Evolutionary conservation across 305 asterid species (phyloP), one percentile per base, ranked within the genome.

Genomic region (Fraxinus latifolia): DNA sequence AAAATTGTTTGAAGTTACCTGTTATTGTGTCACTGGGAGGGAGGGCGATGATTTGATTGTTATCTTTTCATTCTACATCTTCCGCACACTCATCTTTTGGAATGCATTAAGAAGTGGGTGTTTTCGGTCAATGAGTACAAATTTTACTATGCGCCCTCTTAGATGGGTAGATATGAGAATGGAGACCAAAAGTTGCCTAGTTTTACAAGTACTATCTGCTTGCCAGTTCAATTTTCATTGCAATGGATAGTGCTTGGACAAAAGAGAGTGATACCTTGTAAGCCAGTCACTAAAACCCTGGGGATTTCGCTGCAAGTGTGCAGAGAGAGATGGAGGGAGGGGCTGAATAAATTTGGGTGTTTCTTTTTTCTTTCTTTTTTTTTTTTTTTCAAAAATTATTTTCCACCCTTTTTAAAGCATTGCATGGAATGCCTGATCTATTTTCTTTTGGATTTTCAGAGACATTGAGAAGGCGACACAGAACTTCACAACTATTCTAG

Each of bases 391-490:
- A 0, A 7, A 23, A 25, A 25, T 29, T 27, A 6, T 23, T 29
- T 29, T 68, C 17, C 74, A 12, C 19, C 2, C n/a, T 68, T 68
- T 68, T 68, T 68, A 11, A 27, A 11, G 37, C 74, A 29, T 68
- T 29, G 17, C 21, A 12, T 68, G 74, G 37, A 65, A 68, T 68
- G 74, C 74, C n/a, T 14, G 9, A 68, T 68, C 37, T 27, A 29
- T 68, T 29, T 68, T 19, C 74, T 68, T 68, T 36, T 27, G 36
- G 19, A 29, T 11, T 68, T 80, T 36, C 93, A 96, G 99, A 89
- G 99, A 94, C 83, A 89, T 96, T 77, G 98, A 94, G 86, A 96
- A 87, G 88, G 97, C 97, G 74, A 96, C 99, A 36, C 89, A 89
- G 62, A 92, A 91, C 88, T 96, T 96, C 89, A 91, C 98, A 29